Percentiles rank a stretch among this genome's conserved stretches.
These are phyloP conservation scores for Cadophora luteo-olivacea DNA, from an alignment of 2,329 filamentous ascomycete genomes.

Conservation along the genomic window DNA sequence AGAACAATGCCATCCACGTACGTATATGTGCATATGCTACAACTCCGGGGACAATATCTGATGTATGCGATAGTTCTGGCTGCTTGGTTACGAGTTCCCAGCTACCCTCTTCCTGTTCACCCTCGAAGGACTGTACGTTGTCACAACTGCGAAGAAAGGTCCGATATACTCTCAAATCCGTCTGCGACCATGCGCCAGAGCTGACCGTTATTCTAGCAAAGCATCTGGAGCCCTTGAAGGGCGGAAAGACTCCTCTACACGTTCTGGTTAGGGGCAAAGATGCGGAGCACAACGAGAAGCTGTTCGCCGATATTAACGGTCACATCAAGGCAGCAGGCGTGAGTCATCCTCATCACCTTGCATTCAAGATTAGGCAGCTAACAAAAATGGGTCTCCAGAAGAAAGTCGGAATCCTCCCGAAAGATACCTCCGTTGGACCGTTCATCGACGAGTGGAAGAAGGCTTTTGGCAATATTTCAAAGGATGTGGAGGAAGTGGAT, in stretches of 20 bases:
- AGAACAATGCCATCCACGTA: constrained; percentile 97
- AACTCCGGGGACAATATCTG: constrained; percentile 16
- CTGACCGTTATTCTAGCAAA: constrained; percentile 69
- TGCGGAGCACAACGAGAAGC: constrained; percentile 86
- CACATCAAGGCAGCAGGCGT: constrained; percentile 88
- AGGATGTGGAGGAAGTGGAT: constrained; percentile 89
- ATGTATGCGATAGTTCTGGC: constrained; percentile 77
- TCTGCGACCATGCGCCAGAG: constrained; percentile 25
- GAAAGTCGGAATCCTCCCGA: constrained; percentile 86
- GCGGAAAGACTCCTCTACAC: constrained; percentile 90
- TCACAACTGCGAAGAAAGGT: constrained; percentile 99
- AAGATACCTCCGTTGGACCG: constrained; percentile 83
- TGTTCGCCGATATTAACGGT: constrained; percentile 83
- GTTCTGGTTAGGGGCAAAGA: constrained; percentile 93
- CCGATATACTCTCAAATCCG: constrained; percentile 22
- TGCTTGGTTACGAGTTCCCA: constrained; percentile 97
- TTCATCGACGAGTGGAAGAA: constrained; percentile 98
- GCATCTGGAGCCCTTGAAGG: constrained; percentile 89
- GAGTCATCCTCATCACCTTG: constrained; percentile 48
- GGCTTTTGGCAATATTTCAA: constrained; percentile 75
- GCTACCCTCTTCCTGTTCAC: constrained; percentile 95
- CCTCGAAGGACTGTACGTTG: constrained; percentile 83
- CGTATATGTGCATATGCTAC: constrained; percentile 46
- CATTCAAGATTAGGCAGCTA: constrained; percentile 10
- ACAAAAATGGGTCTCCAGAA: constrained; percentile 59